A percentile compares a stretch with the other conserved stretches of the same genome.
These are phyloP conservation scores for Boletus sensibilis DNA, from an alignment of 768 basidiomycete species.

Conservation along the genomic window DNA sequence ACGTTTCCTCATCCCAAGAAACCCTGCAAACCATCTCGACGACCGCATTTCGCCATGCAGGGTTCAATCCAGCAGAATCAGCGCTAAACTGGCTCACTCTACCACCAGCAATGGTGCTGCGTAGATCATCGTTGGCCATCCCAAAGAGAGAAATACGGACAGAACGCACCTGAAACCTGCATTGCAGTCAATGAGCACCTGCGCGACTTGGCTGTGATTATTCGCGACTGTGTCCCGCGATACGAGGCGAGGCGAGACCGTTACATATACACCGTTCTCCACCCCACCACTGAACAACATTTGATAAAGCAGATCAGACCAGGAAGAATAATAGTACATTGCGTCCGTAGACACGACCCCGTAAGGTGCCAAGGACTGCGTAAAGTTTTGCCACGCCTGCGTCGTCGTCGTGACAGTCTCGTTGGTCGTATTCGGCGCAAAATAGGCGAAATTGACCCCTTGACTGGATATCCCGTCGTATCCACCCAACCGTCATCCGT, in stretches of 20 bases:
- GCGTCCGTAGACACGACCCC: conserved; percentile 28
- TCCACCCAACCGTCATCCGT: conserved; percentile 46
- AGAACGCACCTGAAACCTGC: conserved; percentile 6
- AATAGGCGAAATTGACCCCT: conserved; percentile 4
- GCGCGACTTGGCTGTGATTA: conserved; percentile 25
- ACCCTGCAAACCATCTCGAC: neutral
- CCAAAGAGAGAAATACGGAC: no score
- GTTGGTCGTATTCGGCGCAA: conserved; percentile 34
- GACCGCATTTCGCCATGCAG: conserved; percentile 47
- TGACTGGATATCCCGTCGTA: conserved; percentile 20
- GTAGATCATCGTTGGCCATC: conserved; percentile 6
- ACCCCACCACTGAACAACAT: neutral
- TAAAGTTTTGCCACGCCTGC: conserved; percentile 31
- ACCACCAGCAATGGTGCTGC: conserved; percentile 47
- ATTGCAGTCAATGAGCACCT: conserved; percentile 11
- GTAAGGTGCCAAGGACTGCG: conserved; percentile 1
- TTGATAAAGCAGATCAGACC: conserved; percentile 24
- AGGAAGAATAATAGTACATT: conserved; percentile 24
- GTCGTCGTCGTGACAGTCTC: conserved; percentile 35
- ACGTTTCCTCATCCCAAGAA: conserved; percentile 22
- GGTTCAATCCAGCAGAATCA: conserved; percentile 43
- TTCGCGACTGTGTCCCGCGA: conserved; percentile 28
- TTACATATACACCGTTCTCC: conserved; percentile 22
- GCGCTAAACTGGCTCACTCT: conserved; percentile 37
- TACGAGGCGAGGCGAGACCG: conserved; percentile 31